These are phyloP conservation scores for Moesziomyces antarcticus DNA, from an alignment of 1,284 basidiomycete genomes.

Conservation along the genomic window DNA sequence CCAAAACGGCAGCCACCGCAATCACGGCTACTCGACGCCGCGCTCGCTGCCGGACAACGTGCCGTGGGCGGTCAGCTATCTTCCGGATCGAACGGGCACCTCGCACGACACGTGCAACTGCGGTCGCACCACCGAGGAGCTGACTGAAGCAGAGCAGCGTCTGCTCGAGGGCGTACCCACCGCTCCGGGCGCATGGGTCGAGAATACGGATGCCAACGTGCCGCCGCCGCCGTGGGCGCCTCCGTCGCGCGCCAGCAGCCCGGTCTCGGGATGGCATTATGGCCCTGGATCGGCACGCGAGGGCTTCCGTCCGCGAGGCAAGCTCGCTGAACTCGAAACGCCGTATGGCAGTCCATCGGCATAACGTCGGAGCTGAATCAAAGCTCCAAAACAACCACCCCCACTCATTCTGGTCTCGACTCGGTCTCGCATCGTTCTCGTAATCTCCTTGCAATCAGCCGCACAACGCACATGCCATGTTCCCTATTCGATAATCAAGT, in stretches of 20 bases:
- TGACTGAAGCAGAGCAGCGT: conserved; percentile 60
- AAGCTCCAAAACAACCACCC: neutral
- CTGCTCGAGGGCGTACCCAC: conserved; percentile 63
- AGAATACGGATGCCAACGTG: conserved; percentile 38
- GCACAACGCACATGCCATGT: neutral
- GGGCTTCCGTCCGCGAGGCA: conserved; percentile 42
- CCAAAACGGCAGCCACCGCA: conserved; percentile 37
- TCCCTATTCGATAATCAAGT: neutral
- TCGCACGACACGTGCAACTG: conserved; percentile 64
- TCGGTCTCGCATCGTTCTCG: neutral
- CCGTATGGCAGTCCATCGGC: conserved; percentile 34
- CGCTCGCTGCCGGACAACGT: conserved; percentile 56
- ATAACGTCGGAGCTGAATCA: neutral
- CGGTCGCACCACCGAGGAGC: conserved; percentile 58
- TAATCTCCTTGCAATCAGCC: neutral
- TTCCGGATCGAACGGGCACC: conserved; percentile 59
- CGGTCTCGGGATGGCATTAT: conserved; percentile 45
- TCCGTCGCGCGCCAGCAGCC: conserved; percentile 55
- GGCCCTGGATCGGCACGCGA: conserved; percentile 23
- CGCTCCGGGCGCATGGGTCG: conserved; percentile 61
- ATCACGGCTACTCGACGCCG: conserved; percentile 49
- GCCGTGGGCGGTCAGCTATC: conserved; percentile 61
- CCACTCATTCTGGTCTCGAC: neutral
- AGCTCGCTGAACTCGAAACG: conserved; percentile 45
- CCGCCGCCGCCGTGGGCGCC: conserved; percentile 63